Percentiles rank a stretch among this genome's conserved stretches.
phyloP scores from a whole-genome alignment of 805 yeast species.

The Saccharomycopsis olivae region DNA sequence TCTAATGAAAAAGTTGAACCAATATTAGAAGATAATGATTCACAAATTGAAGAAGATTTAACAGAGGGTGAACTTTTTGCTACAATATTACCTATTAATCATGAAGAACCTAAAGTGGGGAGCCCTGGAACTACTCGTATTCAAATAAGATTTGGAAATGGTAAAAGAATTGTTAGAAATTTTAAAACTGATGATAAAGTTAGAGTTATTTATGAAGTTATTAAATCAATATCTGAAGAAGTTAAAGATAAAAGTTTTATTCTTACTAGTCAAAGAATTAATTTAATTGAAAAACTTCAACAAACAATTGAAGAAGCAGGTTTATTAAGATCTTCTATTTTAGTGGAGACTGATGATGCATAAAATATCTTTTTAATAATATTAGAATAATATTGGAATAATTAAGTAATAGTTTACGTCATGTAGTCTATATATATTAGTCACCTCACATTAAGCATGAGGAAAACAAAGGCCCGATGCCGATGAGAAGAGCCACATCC shows the following conservation, averaged over 20 bases:
- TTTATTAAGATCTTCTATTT: slow-evolving; percentile 68
- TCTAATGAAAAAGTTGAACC: too few species aligned
- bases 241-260: slow-evolving; percentile 40
- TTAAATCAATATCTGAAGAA: slow-evolving; percentile 46
- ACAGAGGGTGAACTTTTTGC: slow-evolving; percentile 37
- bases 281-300: slow-evolving; percentile 44
- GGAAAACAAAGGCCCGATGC: too few species aligned
- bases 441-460: too few species aligned
- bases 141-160: slow-evolving; percentile 82
- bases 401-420: too few species aligned
- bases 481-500: too few species aligned
- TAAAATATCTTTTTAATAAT: too few species aligned
- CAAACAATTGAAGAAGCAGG: slow-evolving; percentile 63
- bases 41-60: slow-evolving; percentile 16
- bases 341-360: slow-evolving; percentile 40
- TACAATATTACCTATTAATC: slow-evolving; percentile 37
- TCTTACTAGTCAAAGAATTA: slow-evolving; percentile 45
- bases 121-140: slow-evolving; percentile 59
- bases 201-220: slow-evolving; percentile 46
- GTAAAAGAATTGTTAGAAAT: slow-evolving; percentile 68
- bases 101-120: slow-evolving; percentile 41
- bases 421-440: too few species aligned
- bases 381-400: too few species aligned
- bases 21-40: too few species aligned
- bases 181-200: slow-evolving; percentile 54